Evolutionary conservation across 768 basidiomycete species (phyloP), one percentile per base, ranked within the genome.

Genomic region (Lactarius trivialis): DNA sequence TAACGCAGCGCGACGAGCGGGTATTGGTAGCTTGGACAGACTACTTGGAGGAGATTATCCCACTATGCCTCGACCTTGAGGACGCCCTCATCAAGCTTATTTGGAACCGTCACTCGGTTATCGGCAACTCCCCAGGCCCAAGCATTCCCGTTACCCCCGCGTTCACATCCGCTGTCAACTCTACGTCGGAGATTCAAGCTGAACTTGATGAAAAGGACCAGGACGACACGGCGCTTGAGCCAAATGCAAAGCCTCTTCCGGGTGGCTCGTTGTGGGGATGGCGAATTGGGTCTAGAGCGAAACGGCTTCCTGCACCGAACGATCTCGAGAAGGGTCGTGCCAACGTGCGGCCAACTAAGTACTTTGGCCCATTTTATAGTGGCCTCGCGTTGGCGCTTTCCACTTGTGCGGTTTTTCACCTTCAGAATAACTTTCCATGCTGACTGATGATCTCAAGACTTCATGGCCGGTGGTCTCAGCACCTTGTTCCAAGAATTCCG

Each of bases 21-120:
- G 88, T 91, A 48, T 77, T 95, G 28, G 79, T 93, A 26, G 84
- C 89, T 24, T 95, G 93, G 93, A 83, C 88, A 0, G 90, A 94
- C 74, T 80, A 86, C 68, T 78, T 94, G 41, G 91, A 93, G 70
- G 78, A 76, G 64, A 88, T 95, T 66, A 86, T 94, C 56, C 85
- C 87, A 0, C 70, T 86, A 19, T 85, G 81, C 70, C 72, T 74
- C 14, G 89, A 89, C 69, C 89, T 91, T 68, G 86, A 91, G 66
- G 80, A 84, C 28, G 86, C 85, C 66, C 78, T 93, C 70, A 90
- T 93, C 77, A 84, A 85, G 69, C 84, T 88, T 68, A 86, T 94
- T 56, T 93, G 91, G 91, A 67, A 70, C 32, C 74, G 75, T 65
- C 81, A 59, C n/a, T 49, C 56, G 0, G 32, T 53, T 4, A 32